Conservation (phyloP, 2,329 filamentous ascomycete species). For the Talaromyces marneffei region DNA sequence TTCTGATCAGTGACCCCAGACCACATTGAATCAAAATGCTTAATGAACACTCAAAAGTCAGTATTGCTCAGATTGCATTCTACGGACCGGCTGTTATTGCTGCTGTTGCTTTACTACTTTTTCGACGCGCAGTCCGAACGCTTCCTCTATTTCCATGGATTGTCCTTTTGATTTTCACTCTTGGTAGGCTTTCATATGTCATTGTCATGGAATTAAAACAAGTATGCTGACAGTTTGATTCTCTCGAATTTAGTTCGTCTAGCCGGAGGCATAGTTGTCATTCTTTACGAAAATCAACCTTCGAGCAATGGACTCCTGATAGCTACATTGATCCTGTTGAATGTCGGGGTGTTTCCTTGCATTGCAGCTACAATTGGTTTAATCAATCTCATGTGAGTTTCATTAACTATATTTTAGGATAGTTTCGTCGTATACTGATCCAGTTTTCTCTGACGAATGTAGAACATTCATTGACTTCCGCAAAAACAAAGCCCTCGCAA, state of each 20-base stretch:
- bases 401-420: background rate
- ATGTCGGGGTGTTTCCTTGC: constrained; percentile 22
- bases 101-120: constrained; percentile 15
- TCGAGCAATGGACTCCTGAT: constrained; percentile 16
- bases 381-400: constrained; percentile 21
- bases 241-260: constrained; percentile 15
- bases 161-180: constrained; percentile 19
- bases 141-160: constrained; percentile 21
- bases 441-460: background rate
- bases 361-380: constrained; percentile 23
- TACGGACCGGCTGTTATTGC: constrained; percentile 17
- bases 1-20: background rate
- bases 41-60: constrained; percentile 18
- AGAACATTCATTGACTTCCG: constrained; percentile 11
- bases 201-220: background rate
- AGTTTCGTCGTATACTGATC: background rate
- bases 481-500: constrained; percentile 6
- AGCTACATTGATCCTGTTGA: constrained; percentile 19
- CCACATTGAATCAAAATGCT: constrained; percentile 13
- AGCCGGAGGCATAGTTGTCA: constrained; percentile 17
- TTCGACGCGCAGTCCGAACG: constrained; percentile 14
- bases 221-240: background rate
- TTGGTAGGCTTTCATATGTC: constrained; percentile 13
- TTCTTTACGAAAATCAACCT: constrained; percentile 16
- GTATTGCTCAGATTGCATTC: constrained; percentile 21